phyloP scores from a whole-genome alignment of 345 rosid species.

The Melastoma malabathricum region DNA sequence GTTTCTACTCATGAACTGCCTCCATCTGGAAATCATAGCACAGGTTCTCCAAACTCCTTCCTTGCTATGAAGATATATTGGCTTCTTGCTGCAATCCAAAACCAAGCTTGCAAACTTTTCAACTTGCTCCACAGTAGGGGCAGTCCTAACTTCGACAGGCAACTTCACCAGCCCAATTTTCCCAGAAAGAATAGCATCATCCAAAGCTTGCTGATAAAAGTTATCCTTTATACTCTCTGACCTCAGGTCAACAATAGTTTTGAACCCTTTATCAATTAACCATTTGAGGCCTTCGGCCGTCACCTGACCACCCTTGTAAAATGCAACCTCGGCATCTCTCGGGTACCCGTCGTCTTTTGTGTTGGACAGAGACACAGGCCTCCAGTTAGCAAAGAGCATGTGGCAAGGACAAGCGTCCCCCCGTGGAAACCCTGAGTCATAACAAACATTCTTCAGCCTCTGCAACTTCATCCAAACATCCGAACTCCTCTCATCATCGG shows the following conservation, averaged over 20 bases:
- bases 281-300: constrained; percentile 79
- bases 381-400: constrained; percentile 72
- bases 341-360: constrained; percentile 36
- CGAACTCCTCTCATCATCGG: constrained; percentile 49
- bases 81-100: constrained; percentile 56
- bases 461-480: constrained; percentile 85
- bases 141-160: constrained; percentile 71
- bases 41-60: constrained; percentile 88
- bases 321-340: constrained; percentile 53
- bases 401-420: constrained; percentile 58
- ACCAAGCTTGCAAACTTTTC: constrained; percentile 78
- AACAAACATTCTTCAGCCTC: constrained; percentile 86
- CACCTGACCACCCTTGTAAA: constrained; percentile 89
- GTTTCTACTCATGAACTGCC: constrained; percentile 66
- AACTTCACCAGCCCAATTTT: constrained; percentile 53
- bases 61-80: constrained; percentile 82
- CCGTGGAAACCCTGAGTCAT: constrained; percentile 75
- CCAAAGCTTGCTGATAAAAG: constrained; percentile 54
- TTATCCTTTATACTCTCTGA: constrained; percentile 70
- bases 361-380: constrained; percentile 45
- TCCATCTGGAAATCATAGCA: constrained; percentile 91
- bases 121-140: constrained; percentile 85
- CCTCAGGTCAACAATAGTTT: constrained; percentile 79
- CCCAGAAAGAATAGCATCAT: constrained; percentile 45
- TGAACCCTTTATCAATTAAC: constrained; percentile 62